Percentiles rank a stretch among this genome's conserved stretches.
Conservation (phyloP, 2,329 filamentous ascomycete species). For the Calonectria naviculata region DNA sequence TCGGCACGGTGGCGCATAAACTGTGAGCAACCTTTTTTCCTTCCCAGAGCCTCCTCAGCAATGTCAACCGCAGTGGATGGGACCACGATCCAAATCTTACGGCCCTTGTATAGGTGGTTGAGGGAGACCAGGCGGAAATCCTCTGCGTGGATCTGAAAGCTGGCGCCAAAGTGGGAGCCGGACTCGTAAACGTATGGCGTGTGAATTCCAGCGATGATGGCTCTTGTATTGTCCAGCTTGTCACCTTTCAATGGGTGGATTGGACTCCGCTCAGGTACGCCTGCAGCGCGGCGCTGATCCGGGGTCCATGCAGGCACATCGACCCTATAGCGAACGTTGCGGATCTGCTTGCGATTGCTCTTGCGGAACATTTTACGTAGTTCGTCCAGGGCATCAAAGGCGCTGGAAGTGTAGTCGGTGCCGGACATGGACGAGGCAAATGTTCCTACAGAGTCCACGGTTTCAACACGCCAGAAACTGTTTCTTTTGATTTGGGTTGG, state of each 20-base stretch:
- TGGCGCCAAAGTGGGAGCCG: constrained; percentile 50
- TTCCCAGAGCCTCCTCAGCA: constrained; percentile 48
- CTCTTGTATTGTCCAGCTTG: constrained; percentile 49
- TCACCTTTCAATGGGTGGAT: constrained; percentile 52
- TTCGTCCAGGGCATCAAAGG: constrained; percentile 44
- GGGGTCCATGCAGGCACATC: constrained; percentile 53
- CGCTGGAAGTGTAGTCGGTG: constrained; percentile 37
- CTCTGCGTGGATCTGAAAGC: constrained; percentile 54
- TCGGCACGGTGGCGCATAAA: constrained; percentile 55
- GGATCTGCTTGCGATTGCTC: constrained; percentile 49
- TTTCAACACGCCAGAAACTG: constrained; percentile 50
- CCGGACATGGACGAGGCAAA: constrained; percentile 43
- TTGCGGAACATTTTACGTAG: constrained; percentile 50
- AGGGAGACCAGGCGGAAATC: constrained; percentile 52
- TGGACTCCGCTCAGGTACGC: constrained; percentile 49
- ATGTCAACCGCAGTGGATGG: constrained; percentile 49
- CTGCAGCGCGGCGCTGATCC: constrained; percentile 47
- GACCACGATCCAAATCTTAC: constrained; percentile 54
- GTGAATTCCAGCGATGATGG: constrained; percentile 53
- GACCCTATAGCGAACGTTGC: constrained; percentile 50
- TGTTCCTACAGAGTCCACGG: constrained; percentile 45
- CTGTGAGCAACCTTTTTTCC: constrained; percentile 49
- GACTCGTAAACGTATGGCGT: constrained; percentile 55
- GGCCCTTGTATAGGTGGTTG: constrained; percentile 52
- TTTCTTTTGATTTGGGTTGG: constrained; percentile 48